phyloP scores from a whole-genome alignment of 768 basidiomycete species.

The Thelephora aurantiotincta region DNA sequence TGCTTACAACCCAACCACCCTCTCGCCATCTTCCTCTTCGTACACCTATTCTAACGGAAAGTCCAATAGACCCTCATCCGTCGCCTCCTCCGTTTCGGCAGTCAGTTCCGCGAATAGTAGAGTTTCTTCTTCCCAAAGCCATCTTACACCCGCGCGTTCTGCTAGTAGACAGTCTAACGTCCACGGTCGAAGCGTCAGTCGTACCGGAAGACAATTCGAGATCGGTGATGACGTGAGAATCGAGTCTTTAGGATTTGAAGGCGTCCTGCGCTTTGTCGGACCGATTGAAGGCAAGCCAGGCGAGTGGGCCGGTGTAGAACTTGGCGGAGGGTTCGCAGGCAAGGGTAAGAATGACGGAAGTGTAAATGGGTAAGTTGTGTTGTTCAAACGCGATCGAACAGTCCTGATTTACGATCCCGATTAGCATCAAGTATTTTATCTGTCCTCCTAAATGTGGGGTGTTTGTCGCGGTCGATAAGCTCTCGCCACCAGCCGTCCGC shows the following conservation, averaged over 20 bases:
- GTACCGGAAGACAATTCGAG: conserved; percentile 35
- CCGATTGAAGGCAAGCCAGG: conserved; percentile 83
- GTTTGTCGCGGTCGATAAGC: conserved; percentile 73
- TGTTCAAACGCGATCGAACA: neutral
- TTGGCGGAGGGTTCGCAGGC: conserved; percentile 72
- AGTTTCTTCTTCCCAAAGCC: conserved; percentile 19
- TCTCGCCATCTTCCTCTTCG: conserved; percentile 21
- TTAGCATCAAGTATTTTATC: conserved; percentile 69
- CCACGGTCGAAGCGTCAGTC: conserved; percentile 30
- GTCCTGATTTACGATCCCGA: conserved; percentile 3
- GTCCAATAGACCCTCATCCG: conserved; percentile 46
- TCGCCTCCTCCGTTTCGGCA: conserved; percentile 39
- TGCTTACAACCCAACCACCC: conserved; percentile 23
- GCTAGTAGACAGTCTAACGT: conserved; percentile 56
- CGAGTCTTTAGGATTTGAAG: conserved; percentile 82
- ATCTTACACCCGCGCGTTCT: conserved; percentile 45
- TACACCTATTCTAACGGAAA: neutral
- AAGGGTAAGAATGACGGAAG: conserved; percentile 94
- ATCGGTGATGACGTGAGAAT: conserved; percentile 78
- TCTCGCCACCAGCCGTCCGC: conserved; percentile 64
- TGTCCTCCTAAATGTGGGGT: conserved; percentile 84
- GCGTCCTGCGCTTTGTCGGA: conserved; percentile 67
- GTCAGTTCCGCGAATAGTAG: conserved; percentile 18
- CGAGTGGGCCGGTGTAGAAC: conserved; percentile 87
- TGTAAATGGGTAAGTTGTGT: conserved; percentile 60